Evolutionary conservation across 1,139 yeast species (phyloP).

Genomic region (Wickerhamomyces sp.): DNA sequence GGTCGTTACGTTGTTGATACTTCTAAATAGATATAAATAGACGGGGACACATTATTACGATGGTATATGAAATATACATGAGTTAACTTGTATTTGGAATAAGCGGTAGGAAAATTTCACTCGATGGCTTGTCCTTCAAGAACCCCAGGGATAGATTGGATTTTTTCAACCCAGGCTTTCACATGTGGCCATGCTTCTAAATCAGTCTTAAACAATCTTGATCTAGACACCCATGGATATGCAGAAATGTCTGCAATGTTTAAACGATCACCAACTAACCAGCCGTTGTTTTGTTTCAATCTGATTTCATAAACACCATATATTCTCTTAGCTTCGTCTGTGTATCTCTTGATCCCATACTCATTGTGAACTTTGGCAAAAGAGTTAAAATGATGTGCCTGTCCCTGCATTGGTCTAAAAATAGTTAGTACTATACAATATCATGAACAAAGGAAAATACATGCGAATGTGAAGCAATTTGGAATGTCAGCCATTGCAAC

Average conservation of each 20-base stretch:
- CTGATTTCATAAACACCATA: constrained; percentile 48
- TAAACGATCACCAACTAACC: constrained; percentile 49
- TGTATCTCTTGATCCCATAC: constrained; percentile 46
- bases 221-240: constrained; percentile 31
- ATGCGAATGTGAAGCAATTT: constrained; percentile 50
- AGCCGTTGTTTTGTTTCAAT: constrained; percentile 40
- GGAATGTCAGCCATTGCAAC: constrained; percentile 50
- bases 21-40: constrained; percentile 35
- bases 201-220: constrained; percentile 22
- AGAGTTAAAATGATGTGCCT: constrained; percentile 41
- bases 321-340: constrained; percentile 45
- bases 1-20: constrained; percentile 81
- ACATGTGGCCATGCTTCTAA: constrained; percentile 38
- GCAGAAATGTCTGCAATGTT: constrained; percentile 47
- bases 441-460: not conserved
- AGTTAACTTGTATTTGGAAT: no score
- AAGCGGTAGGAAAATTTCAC: constrained; percentile 12
- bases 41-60: no score
- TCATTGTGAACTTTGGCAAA: constrained; percentile 42
- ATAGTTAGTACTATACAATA: no score
- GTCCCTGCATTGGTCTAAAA: constrained; percentile 50
- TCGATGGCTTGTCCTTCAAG: constrained; percentile 28
- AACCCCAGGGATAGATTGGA: constrained; percentile 36
- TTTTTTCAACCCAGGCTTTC: constrained; percentile 37
- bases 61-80: not conserved